A percentile compares a stretch with the other conserved stretches of the same genome.
Evolutionary conservation across 2,329 filamentous ascomycete genomes (phyloP).

Genomic region (Fusarium avenaceum): DNA sequence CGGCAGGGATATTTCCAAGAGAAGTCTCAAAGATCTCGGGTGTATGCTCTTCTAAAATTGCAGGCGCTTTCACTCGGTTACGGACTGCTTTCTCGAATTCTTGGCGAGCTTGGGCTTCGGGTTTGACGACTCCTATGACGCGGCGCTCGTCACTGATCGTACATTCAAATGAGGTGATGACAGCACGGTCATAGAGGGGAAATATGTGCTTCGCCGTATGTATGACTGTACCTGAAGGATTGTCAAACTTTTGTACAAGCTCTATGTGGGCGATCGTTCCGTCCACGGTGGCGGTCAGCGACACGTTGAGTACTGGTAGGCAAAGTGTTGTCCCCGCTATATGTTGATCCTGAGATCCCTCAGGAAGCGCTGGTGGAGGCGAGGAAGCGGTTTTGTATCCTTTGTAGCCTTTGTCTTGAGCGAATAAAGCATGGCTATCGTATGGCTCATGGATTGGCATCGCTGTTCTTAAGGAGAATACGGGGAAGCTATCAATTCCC

Average conservation of each 20-base stretch:
- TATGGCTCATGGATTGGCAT: too few relatives aligned
- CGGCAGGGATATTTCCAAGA: background rate
- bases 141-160: background rate
- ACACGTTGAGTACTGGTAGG: background rate
- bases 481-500: too few relatives aligned
- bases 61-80: background rate
- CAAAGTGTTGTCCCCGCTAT: background rate
- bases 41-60: background rate
- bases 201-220: accelerated
- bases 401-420: too few relatives aligned
- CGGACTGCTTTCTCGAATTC: background rate
- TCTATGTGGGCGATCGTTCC: background rate
- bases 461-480: too few relatives aligned
- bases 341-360: too few relatives aligned
- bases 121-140: background rate
- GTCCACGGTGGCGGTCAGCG: background rate
- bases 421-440: too few relatives aligned
- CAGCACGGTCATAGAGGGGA: background rate
- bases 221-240: too few relatives aligned
- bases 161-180: background rate
- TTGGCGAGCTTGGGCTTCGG: accelerated
- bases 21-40: slow-evolving; percentile 2
- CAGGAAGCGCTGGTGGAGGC: too few relatives aligned
- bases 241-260: background rate
- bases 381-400: too few relatives aligned